Conservation (phyloP, 495 filamentous ascomycete genomes). For the Trichocladium antarcticum region DNA sequence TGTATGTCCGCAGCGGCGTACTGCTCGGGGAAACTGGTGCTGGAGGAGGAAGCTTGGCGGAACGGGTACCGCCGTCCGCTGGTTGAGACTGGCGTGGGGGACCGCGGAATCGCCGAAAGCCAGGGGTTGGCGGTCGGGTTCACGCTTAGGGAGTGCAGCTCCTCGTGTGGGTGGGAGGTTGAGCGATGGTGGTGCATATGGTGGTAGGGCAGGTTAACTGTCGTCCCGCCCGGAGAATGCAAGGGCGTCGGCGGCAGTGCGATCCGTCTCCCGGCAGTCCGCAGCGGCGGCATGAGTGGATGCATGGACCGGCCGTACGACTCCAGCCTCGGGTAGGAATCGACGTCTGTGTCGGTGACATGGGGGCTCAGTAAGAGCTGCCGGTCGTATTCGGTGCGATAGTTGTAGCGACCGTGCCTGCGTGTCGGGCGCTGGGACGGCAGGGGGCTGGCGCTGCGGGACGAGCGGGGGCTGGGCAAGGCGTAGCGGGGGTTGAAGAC, state of each 20-base stretch:
- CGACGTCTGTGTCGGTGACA: constrained; percentile 29
- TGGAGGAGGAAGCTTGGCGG: neutral
- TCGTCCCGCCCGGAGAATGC: constrained; percentile 8
- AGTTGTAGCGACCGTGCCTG: neutral
- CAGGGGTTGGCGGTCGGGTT: constrained; percentile 28
- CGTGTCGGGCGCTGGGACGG: constrained; percentile 2
- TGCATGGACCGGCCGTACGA: neutral
- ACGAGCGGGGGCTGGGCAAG: neutral
- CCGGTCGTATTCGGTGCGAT: constrained; percentile 7
- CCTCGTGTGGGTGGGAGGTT: constrained; percentile 1
- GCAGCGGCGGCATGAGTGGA: neutral
- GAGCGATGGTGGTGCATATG: neutral
- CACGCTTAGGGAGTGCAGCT: constrained; percentile 3
- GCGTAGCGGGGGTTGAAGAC: neutral
- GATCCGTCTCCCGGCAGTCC: neutral
- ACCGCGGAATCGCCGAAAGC: constrained; percentile 36
- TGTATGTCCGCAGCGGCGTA: too few species aligned
- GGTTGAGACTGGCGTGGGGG: neutral
- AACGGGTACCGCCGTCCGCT: neutral
- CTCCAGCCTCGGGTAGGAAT: constrained; percentile 19
- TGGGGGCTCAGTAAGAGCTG: constrained; percentile 23
- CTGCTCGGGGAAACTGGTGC: neutral
- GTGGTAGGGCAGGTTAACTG: constrained; percentile 4
- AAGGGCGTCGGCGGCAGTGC: neutral
- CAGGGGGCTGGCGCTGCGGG: constrained; percentile 12